phyloP scores from a whole-genome alignment of 2,329 filamentous ascomycete genomes.

The Amauroascus niger region DNA sequence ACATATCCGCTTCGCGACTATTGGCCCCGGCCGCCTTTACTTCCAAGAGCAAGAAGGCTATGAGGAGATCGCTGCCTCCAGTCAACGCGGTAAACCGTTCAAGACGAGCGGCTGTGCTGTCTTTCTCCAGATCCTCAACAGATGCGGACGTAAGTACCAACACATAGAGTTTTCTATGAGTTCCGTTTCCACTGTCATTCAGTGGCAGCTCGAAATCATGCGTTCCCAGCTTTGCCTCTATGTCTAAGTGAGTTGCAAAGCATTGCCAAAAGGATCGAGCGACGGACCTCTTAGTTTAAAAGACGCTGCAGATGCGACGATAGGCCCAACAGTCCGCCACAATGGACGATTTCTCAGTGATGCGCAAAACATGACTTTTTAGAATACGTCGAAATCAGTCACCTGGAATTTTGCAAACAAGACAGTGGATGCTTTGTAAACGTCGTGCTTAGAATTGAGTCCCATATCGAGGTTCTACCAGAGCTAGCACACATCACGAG shows the following conservation, averaged over 20 bases:
- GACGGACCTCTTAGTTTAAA: conserved; percentile 20
- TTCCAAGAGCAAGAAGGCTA: conserved; percentile 23
- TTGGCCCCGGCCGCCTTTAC: conserved; percentile 9
- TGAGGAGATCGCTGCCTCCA: conserved; percentile 13
- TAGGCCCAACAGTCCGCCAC: conserved; percentile 9
- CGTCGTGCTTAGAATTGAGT: too few species aligned
- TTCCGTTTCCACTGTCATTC: neutral
- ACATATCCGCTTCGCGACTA: conserved; percentile 18
- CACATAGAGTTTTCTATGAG: conserved; percentile 14
- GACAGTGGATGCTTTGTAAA: neutral
- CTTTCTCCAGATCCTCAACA: conserved; percentile 15
- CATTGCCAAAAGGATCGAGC: neutral
- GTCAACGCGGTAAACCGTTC: conserved; percentile 14
- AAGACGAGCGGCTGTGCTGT: conserved; percentile 18
- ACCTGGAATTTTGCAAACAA: neutral
- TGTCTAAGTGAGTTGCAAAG: neutral
- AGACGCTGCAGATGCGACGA: conserved; percentile 2
- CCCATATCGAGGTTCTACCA: too few species aligned
- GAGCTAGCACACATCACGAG: too few species aligned
- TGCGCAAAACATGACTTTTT: conserved; percentile 10
- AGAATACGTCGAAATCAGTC: neutral
- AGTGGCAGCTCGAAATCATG: conserved; percentile 20
- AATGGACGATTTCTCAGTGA: conserved; percentile 10
- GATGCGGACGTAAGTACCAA: conserved; percentile 19
- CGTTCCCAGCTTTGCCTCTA: conserved; percentile 17